Percentiles rank a stretch among this genome's conserved stretches.
phyloP scores from a whole-genome alignment of 2,329 filamentous ascomycete species.

The Phyllachora maydis region DNA sequence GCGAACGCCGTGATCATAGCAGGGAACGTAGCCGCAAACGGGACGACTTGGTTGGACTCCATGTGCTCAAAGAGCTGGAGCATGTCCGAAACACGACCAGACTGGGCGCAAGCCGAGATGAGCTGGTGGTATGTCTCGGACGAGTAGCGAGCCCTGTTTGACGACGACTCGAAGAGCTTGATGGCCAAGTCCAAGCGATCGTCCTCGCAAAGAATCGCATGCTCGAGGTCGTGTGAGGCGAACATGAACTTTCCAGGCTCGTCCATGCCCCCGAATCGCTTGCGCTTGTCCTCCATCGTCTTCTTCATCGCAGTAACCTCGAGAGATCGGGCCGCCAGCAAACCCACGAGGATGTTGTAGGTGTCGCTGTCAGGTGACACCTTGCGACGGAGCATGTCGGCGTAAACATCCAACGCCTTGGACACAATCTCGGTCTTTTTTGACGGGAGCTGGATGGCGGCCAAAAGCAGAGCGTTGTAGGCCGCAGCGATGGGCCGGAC shows the following conservation, averaged over 20 bases:
- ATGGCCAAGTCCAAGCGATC: constrained; percentile 71
- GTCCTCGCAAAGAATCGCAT: constrained; percentile 71
- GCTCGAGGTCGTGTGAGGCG: constrained; percentile 69
- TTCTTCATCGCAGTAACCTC: constrained; percentile 58
- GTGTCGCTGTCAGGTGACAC: constrained; percentile 68
- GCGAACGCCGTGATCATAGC: constrained; percentile 93
- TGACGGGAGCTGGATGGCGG: constrained; percentile 63
- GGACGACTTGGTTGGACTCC: constrained; percentile 54
- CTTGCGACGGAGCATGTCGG: constrained; percentile 80
- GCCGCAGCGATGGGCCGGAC: constrained; percentile 62
- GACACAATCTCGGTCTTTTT: constrained; percentile 70
- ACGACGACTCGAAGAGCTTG: constrained; percentile 65
- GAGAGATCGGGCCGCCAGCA: constrained; percentile 63
- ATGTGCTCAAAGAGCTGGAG: constrained; percentile 79
- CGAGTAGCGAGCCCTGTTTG: constrained; percentile 45
- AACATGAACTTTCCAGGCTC: constrained; percentile 75
- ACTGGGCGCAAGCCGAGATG: constrained; percentile 69
- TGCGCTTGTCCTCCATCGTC: constrained; percentile 58
- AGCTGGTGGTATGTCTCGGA: constrained; percentile 70
- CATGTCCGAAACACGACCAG: constrained; percentile 73
- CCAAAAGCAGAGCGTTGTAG: constrained; percentile 81
- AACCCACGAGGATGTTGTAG: constrained; percentile 68
- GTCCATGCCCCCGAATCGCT: constrained; percentile 69
- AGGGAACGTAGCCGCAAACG: constrained; percentile 67
- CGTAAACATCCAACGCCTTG: constrained; percentile 86